Base-by-base conservation (phyloP, 2,329 filamentous ascomycete species). In the Hirsutella thompsonii region DNA sequence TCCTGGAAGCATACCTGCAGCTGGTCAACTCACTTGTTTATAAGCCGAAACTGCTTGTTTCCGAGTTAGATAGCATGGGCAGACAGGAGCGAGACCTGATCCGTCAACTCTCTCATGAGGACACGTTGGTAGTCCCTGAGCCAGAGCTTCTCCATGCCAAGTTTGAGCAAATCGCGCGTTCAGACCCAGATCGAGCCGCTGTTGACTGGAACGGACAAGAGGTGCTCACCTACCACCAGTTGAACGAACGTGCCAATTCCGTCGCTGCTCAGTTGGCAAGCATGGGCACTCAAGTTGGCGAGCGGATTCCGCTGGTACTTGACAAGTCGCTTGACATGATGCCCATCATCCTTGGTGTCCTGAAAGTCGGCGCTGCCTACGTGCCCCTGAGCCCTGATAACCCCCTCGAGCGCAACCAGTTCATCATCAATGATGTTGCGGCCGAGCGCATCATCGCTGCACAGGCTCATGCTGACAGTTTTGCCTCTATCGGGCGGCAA, bases 311-410 rank as follows among this genome's bases (percentile, higher is more conserved):
- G 13, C 13, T 33, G 30, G 30, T 33, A 5, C 30, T 33, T 2
- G 23, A 45, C 0, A 51, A 52, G 40, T 52, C 50, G 20, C 19
- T 43, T 0, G 36, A 46, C 0, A 47, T 47, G 46, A 44, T 51
- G 10, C 40, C 46, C 9, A 40, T 36, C 4, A 52, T 52, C 33
- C 39, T 46, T 4, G 50, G 46, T 0, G 41, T 48, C 2, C 39
- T 52, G 32, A 49, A 49, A 14, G 41, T 47, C 8, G 49, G 50
- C 2, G 44, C 37, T 3, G 46, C 50, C 1, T 51, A 50, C 6
- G 40, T 51, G 2, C 49, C 50, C 16, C 35, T 52, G 8, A 52
- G 48, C 26, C 47, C 48, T 2, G 47, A 51, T 1, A 52, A 52
- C 11, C 48, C 47, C 2, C 20, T 11, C 0, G 42, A 47, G 4